Evolutionary conservation across 2,329 filamentous ascomycete genomes (phyloP).

Genomic region (Fusarium humuli): DNA sequence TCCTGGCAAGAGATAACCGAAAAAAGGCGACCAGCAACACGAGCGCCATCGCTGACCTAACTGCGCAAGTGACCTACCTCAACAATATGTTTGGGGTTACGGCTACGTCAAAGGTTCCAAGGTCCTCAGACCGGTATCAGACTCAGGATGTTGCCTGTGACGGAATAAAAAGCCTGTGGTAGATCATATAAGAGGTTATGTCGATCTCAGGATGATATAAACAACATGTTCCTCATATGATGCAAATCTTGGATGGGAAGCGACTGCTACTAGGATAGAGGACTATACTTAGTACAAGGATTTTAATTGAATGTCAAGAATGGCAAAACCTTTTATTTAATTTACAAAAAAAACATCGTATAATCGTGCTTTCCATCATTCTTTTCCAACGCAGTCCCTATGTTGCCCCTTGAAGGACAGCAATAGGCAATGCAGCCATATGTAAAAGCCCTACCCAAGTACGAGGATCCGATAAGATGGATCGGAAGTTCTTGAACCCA

Average conservation of each 20-base stretch:
- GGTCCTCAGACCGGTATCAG: not conserved
- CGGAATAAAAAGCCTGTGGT: not conserved
- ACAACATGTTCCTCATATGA: not conserved
- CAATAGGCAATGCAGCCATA: slow-evolving; percentile 24
- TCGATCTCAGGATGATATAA: not conserved
- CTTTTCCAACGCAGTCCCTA: not conserved
- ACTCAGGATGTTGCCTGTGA: not conserved
- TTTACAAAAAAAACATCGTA: not conserved
- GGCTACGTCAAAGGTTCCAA: not conserved
- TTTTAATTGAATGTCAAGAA: not conserved
- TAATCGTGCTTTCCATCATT: not conserved
- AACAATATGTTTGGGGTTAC: not conserved
- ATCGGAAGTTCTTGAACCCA: slow-evolving; percentile 39
- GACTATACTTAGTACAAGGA: not conserved
- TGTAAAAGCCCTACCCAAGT: slow-evolving; percentile 31
- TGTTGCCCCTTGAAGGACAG: slow-evolving; percentile 18
- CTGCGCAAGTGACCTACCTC: not conserved
- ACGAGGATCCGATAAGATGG: slow-evolving; percentile 26
- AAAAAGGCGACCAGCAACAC: not conserved
- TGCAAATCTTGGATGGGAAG: not conserved
- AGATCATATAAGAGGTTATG: not conserved
- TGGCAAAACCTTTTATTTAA: not conserved
- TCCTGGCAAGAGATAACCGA: not conserved
- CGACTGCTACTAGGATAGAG: not conserved
- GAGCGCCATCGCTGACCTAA: not conserved